A percentile compares a stretch with the other conserved stretches of the same genome.
These are phyloP conservation scores for Haemoproteus tartakovskyi DNA, from an alignment of 169 alveolate species.

Conservation along the genomic window DNA sequence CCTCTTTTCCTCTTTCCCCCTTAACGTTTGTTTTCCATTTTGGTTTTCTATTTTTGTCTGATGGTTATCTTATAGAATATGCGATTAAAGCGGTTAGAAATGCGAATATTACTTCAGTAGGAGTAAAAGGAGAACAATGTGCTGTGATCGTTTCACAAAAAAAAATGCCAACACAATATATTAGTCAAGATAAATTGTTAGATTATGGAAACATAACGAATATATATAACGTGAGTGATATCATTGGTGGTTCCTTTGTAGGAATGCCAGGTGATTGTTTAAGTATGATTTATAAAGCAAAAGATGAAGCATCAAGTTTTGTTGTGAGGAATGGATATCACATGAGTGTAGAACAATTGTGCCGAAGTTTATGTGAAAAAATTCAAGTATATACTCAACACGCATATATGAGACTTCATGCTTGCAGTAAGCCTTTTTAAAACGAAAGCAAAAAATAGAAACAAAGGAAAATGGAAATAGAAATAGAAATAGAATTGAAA, in stretches of 20 bases:
- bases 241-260: constrained; percentile 76
- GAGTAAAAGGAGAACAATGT: constrained; percentile 94
- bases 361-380: constrained; percentile 90
- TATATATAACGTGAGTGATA: constrained; percentile 79
- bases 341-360: constrained; percentile 90
- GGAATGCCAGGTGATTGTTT: constrained; percentile 88
- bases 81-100: constrained; percentile 97
- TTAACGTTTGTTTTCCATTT: no score
- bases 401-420: constrained; percentile 94
- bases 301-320: constrained; percentile 89
- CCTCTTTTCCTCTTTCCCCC: background rate
- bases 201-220: constrained; percentile 78
- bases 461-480: no score
- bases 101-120: constrained; percentile 93
- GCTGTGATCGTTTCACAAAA: constrained; percentile 94
- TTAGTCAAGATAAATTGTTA: constrained; percentile 80
- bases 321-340: constrained; percentile 88
- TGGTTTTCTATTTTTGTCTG: no score
- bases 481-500: no score
- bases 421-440: constrained; percentile 84
- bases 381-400: constrained; percentile 93
- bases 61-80: no score
- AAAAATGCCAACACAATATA: constrained; percentile 88
- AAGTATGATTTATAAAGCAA: constrained; percentile 83
- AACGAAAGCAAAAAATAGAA: no score